Percentiles rank a stretch among this genome's conserved stretches.
Evolutionary conservation across 352 stramenopile genomes (phyloP).

Genomic region (Phytophthora citrophthora): DNA sequence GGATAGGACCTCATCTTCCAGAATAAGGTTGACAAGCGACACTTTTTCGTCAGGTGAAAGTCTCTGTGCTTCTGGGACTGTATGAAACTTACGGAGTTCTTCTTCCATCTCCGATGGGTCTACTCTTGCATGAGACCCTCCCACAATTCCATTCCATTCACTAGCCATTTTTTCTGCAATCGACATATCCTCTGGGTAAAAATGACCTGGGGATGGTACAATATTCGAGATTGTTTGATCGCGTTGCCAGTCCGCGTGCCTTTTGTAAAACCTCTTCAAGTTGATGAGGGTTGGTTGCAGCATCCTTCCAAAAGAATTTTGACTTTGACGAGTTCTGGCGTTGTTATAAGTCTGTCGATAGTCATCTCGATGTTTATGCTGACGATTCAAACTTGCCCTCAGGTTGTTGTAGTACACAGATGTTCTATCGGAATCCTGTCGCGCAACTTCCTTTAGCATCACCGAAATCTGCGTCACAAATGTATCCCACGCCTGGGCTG

Average conservation of each 20-base stretch:
- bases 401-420: background rate
- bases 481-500: background rate
- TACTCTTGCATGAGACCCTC: conserved; percentile 1
- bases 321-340: background rate
- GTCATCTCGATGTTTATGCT: background rate
- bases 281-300: background rate
- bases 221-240: conserved; percentile 2
- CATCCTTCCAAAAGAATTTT: background rate
- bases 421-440: background rate
- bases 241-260: conserved; percentile 1
- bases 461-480: background rate
- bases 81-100: background rate
- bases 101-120: background rate
- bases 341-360: background rate
- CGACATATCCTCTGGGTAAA: background rate
- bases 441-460: background rate
- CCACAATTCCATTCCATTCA: conserved; percentile 10
- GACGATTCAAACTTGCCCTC: background rate
- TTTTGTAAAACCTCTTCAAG: conserved; percentile 1
- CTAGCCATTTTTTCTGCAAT: conserved; percentile 1
- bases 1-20: background rate
- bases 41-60: background rate
- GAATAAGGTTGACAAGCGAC: background rate
- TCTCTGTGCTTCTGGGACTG: background rate
- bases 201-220: conserved; percentile 1